phyloP scores from a whole-genome alignment of 352 stramenopile genomes.

The Aphanomyces invadans region DNA sequence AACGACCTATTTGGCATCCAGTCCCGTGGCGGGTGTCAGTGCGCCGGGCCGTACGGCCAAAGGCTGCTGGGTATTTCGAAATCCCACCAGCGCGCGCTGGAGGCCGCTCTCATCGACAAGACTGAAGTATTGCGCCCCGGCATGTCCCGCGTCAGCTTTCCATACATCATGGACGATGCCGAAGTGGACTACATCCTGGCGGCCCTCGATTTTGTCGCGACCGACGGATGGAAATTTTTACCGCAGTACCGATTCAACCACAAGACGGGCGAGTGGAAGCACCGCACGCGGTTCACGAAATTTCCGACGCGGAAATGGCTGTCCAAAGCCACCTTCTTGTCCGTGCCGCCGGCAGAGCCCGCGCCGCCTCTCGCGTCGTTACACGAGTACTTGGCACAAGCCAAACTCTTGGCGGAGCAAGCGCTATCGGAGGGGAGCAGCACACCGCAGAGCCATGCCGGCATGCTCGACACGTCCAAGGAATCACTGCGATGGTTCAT shows the following conservation, averaged over 20 bases:
- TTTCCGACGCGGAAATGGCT: slow-evolving; percentile 26
- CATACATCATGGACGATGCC: slow-evolving; percentile 21
- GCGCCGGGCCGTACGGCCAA: slow-evolving; percentile 91
- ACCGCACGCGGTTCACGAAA: slow-evolving; percentile 38
- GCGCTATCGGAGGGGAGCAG: slow-evolving; percentile 26
- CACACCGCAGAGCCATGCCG: slow-evolving; percentile 30
- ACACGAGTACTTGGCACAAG: slow-evolving; percentile 38
- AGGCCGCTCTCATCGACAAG: slow-evolving; percentile 81
- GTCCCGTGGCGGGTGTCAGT: slow-evolving; percentile 88
- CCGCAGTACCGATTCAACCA: slow-evolving; percentile 93
- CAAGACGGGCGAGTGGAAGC: slow-evolving; percentile 90
- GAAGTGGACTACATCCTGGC: slow-evolving; percentile 66
- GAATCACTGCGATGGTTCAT: slow-evolving; percentile 67
- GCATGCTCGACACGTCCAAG: slow-evolving; percentile 45
- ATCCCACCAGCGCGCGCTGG: slow-evolving; percentile 51
- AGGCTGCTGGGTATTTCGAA: slow-evolving; percentile 85
- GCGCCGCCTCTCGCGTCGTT: slow-evolving; percentile 9
- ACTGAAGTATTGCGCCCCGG: slow-evolving; percentile 92
- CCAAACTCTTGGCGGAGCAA: slow-evolving; percentile 30
- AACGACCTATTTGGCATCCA: slow-evolving; percentile 98
- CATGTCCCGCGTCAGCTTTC: slow-evolving; percentile 89
- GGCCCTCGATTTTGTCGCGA: slow-evolving; percentile 89
- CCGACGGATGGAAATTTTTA: slow-evolving; percentile 90
- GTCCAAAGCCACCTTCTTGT: slow-evolving; percentile 23
- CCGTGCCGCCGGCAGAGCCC: slow-evolving; percentile 40